Evolutionary conservation across 2,329 filamentous ascomycete genomes (phyloP).

Genomic region (Trichoderma breve): DNA sequence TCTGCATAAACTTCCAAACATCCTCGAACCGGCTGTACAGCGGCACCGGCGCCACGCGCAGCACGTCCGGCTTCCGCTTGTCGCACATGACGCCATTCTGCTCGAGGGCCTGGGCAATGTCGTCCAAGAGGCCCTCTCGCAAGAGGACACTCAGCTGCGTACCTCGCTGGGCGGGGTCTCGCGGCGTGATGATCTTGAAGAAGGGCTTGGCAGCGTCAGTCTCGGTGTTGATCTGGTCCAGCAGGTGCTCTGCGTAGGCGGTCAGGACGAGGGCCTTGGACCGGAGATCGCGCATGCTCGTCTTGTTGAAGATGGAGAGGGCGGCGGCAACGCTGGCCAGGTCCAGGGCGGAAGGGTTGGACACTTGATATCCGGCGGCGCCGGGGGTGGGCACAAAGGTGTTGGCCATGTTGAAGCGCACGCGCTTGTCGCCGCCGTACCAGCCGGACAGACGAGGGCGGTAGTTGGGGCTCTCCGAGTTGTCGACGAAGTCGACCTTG

Average conservation of each 20-base stretch:
- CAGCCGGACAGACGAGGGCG: conserved; percentile 72
- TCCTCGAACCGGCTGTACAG: conserved; percentile 81
- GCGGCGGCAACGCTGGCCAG: conserved; percentile 71
- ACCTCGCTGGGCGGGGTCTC: conserved; percentile 65
- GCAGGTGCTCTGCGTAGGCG: conserved; percentile 69
- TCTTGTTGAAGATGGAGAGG: conserved; percentile 70
- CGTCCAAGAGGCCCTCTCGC: conserved; percentile 66
- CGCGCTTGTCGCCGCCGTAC: conserved; percentile 79
- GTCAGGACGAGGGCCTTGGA: conserved; percentile 72
- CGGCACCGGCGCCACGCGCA: conserved; percentile 78
- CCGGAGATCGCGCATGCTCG: conserved; percentile 66
- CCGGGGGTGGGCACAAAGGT: conserved; percentile 73
- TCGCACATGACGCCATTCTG: conserved; percentile 73
- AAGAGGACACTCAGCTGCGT: conserved; percentile 77
- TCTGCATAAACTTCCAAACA: conserved; percentile 53
- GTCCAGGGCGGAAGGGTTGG: conserved; percentile 77
- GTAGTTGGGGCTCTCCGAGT: conserved; percentile 45
- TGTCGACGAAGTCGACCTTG: conserved; percentile 44
- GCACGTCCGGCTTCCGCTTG: conserved; percentile 80
- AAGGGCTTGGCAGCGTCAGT: conserved; percentile 34
- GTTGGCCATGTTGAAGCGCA: conserved; percentile 81
- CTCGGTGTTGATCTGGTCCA: conserved; percentile 46
- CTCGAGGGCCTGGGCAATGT: conserved; percentile 61
- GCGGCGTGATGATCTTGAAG: conserved; percentile 68
- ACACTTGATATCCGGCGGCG: conserved; percentile 79